Evolutionary conservation across 352 stramenopile genomes (phyloP).

Genomic region (Phytophthora tentaculata): DNA sequence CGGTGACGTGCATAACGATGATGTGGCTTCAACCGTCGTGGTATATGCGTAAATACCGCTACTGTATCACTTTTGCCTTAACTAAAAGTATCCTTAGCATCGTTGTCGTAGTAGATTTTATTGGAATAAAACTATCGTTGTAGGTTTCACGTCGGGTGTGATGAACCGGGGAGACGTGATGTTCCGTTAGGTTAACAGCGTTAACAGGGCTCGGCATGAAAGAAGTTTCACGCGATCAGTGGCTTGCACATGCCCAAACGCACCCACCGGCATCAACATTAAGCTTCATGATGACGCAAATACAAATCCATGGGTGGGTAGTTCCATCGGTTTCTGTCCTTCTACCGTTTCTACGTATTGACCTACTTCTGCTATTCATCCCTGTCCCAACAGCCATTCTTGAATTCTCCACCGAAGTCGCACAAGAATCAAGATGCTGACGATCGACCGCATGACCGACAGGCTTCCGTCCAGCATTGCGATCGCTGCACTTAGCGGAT

Average conservation of each 20-base stretch:
- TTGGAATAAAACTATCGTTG: too few relatives aligned
- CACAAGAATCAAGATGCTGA: constrained; percentile 30
- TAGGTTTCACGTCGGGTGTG: neutral
- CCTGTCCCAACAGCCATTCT: constrained; percentile 7
- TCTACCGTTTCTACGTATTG: too few relatives aligned
- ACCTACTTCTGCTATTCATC: too few relatives aligned
- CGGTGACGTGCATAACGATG: too few relatives aligned
- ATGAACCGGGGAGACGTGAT: neutral
- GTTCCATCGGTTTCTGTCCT: constrained; percentile 18
- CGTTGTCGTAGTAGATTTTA: too few relatives aligned
- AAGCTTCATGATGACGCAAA: too few relatives aligned
- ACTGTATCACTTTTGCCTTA: too few relatives aligned
- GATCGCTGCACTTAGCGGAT: constrained; percentile 19
- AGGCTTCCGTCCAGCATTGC: constrained; percentile 25
- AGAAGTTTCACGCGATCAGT: constrained; percentile 5
- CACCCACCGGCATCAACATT: too few relatives aligned
- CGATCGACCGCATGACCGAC: constrained; percentile 25
- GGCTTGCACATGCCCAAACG: neutral
- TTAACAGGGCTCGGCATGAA: neutral
- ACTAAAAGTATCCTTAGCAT: too few relatives aligned
- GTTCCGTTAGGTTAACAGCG: neutral
- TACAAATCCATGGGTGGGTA: constrained; percentile 1
- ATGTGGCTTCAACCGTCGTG: too few relatives aligned
- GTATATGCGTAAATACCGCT: too few relatives aligned
- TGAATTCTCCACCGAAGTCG: constrained; percentile 7